Evolutionary conservation across 202 grass and related monocot species (phyloP).

Genomic region (Schoenoplectus tabernaemontani): DNA sequence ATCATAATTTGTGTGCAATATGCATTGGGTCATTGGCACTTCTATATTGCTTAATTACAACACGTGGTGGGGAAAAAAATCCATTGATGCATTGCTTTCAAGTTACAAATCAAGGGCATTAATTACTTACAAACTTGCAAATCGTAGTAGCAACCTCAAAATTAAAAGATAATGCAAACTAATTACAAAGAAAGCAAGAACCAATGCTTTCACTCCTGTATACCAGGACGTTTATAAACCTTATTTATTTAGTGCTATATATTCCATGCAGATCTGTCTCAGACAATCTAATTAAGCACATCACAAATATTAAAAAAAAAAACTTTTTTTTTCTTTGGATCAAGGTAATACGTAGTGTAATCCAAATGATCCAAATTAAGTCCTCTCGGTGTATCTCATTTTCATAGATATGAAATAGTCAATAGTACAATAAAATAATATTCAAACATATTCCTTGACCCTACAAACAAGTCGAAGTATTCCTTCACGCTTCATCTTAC

Average conservation of each 20-base stretch:
- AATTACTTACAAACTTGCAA: too few relatives aligned
- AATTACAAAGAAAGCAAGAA: not conserved
- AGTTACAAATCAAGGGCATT: too few relatives aligned
- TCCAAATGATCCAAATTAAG: not conserved
- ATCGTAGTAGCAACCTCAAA: not conserved
- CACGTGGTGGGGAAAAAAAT: too few relatives aligned
- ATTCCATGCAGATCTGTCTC: too few relatives aligned
- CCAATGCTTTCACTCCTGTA: too few relatives aligned
- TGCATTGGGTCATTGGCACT: not conserved
- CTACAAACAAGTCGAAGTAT: conserved; percentile 9
- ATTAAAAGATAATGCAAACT: not conserved
- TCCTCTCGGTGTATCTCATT: not conserved
- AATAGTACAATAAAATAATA: not conserved
- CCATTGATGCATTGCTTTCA: too few relatives aligned
- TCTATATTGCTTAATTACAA: not conserved
- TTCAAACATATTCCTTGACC: conserved; percentile 17
- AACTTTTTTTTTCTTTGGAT: too few relatives aligned
- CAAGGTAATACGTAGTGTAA: not conserved
- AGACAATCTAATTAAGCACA: too few relatives aligned
- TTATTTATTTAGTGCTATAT: not conserved
- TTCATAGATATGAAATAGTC: conserved; percentile 1
- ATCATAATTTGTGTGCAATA: too few relatives aligned
- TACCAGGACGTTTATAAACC: too few relatives aligned
- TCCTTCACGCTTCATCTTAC: conserved; percentile 30
- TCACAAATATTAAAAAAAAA: too few relatives aligned